These are phyloP conservation scores for Pythium insidiosum DNA, from an alignment of 352 stramenopile species.

Conservation along the genomic window DNA sequence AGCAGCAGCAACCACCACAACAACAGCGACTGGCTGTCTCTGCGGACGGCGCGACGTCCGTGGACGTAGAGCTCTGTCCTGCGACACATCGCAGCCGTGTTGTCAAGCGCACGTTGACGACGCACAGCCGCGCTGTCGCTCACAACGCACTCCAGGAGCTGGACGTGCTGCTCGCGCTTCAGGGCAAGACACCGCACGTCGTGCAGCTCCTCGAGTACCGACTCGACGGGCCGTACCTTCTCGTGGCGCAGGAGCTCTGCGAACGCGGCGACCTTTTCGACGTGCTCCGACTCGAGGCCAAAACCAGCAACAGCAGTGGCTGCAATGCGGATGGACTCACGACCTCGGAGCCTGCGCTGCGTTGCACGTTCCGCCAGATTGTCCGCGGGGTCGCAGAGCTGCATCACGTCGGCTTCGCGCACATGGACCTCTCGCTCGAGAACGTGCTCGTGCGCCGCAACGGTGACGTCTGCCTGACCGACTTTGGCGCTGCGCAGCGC, in stretches of 20 bases:
- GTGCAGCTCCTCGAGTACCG: constrained; percentile 36
- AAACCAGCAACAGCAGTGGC: constrained; percentile 23
- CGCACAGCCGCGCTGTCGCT: constrained; percentile 14
- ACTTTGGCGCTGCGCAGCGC: constrained; percentile 83
- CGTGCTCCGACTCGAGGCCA: constrained; percentile 37
- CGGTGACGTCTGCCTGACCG: constrained; percentile 75
- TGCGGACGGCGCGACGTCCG: constrained; percentile 11
- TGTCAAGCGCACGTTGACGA: constrained; percentile 58
- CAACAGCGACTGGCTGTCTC: constrained; percentile 10
- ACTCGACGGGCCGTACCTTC: constrained; percentile 31
- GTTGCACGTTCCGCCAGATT: constrained; percentile 54
- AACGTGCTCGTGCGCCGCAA: constrained; percentile 89
- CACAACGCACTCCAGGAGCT: constrained; percentile 50
- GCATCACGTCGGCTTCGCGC: constrained; percentile 77
- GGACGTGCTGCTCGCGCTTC: constrained; percentile 50
- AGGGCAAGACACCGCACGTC: constrained; percentile 23
- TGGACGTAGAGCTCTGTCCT: constrained; percentile 45
- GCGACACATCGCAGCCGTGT: constrained; percentile 20
- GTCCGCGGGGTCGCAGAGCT: constrained; percentile 83
- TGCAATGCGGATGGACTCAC: constrained; percentile 15
- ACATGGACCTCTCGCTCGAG: constrained; percentile 93
- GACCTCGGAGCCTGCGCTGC: constrained; percentile 30
- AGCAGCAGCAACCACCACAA: constrained; percentile 1
- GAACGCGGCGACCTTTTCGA: constrained; percentile 47
- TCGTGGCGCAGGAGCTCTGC: constrained; percentile 64